phyloP scores from a whole-genome alignment of 1,284 basidiomycete genomes.

The Boletus smithii region DNA sequence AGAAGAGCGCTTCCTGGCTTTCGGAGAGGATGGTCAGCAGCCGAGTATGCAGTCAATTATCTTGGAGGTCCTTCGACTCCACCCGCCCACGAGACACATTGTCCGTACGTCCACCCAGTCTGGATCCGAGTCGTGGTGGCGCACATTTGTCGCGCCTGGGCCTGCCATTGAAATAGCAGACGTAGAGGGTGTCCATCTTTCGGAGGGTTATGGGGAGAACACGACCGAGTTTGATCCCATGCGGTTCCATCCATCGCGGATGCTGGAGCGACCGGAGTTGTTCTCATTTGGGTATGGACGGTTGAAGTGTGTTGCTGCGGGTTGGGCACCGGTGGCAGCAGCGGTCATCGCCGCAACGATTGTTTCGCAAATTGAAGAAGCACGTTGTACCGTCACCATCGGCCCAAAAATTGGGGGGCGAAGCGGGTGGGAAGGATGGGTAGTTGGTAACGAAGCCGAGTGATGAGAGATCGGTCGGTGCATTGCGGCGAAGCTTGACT shows the following conservation, averaged over 20 bases:
- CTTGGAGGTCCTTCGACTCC: constrained; percentile 49
- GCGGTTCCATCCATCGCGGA: constrained; percentile 35
- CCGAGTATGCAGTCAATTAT: constrained; percentile 43
- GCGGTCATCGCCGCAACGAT: constrained; percentile 45
- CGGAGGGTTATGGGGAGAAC: constrained; percentile 40
- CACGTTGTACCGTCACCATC: constrained; percentile 22
- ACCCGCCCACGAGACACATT: constrained; percentile 54
- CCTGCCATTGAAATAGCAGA: constrained; percentile 37
- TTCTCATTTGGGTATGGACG: constrained; percentile 48
- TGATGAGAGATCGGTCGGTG: neutral
- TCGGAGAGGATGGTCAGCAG: constrained; percentile 10
- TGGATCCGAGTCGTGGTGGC: constrained; percentile 14
- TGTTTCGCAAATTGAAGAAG: constrained; percentile 31
- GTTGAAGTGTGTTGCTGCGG: constrained; percentile 43
- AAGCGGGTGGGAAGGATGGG: constrained; percentile 31
- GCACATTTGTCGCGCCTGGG: neutral
- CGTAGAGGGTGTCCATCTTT: constrained; percentile 41
- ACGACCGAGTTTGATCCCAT: constrained; percentile 41
- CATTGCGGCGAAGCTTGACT: neutral
- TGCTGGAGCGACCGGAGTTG: constrained; percentile 21
- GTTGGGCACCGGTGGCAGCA: constrained; percentile 53
- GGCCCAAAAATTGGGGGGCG: constrained; percentile 24
- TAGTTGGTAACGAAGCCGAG: constrained; percentile 3
- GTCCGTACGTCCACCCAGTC: constrained; percentile 24
- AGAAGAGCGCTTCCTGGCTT: constrained; percentile 30